Evolutionary conservation across 257 asterid genomes (phyloP), one percentile per base, ranked within the genome.

Genomic region (Leptodermis oblonga): DNA sequence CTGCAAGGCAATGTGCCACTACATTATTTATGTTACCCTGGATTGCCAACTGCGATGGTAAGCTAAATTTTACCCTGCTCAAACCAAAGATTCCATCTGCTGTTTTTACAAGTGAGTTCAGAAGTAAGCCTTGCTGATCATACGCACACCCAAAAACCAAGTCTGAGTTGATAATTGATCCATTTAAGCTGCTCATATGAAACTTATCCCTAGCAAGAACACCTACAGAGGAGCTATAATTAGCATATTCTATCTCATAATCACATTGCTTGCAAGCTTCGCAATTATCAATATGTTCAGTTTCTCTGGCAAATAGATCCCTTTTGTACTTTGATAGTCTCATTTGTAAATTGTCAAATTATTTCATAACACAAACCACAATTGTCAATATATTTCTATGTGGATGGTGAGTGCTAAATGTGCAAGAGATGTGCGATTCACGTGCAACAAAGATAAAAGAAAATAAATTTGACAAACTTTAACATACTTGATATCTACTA

Each of bases 51-150:
- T 88, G 95, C 53, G 92, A 86, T 66, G 95, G 90, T 70, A 86
- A 73, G 80, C 95, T 82, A 77, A 88, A 74, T 77, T 80, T 79
- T 13, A 89, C 88, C 78, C 78, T 80, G 83, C 96, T 76, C 70
- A 89, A 90, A 72, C 96, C 90, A 67, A 89, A 80, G 64, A 89
- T 86, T 53, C 96, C 96, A 75, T 89, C 96, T 46, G 95, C n/a
- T n/a, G 95, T 86, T 79, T 76, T 85, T 66, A 84, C 80, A 59
- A 88, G 71, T 26, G 92, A 74, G 72, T 82, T 80, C 68, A 88
- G 78, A 78, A 88, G 92, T 59, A 78, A 68, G 71, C 96, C 96
- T 82, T 80, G 96, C 76, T 88, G 96, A 81, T 88, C 92, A 70
- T 88, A 88, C 20, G 90, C 96, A 58, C 96, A 88, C 96, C 92